Base-by-base conservation (phyloP, 2,329 filamentous ascomycete species). In the Pestalotiopsis fici region DNA sequence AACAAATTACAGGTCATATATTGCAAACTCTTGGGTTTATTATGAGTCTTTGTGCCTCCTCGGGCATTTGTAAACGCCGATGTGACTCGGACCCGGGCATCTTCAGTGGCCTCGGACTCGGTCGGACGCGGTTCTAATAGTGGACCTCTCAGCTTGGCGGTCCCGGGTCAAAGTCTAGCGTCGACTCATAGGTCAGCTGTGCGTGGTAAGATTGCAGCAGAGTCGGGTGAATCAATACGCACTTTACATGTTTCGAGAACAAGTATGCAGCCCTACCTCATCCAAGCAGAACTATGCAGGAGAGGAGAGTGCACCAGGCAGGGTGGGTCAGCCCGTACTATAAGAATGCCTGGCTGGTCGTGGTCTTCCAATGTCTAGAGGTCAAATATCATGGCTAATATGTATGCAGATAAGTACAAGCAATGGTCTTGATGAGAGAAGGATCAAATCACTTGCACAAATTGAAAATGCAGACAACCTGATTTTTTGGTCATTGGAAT, bases 111-210 rank as follows among this genome's bases (percentile, higher is more conserved):
- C 28, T 60, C 57, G 57, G 57, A 21, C 28, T 39, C 57, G 57
- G 57, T 50, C 43, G 43, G 43, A 50, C 15, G 43, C 43, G 57
- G n/a, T 3, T 60, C 15, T 13, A 35, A 7, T 18, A 31, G 55
- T 57, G 55, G 55, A 9, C 12, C 28, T 60, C 13, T 60, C 28
- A 59, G 27, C 57, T 31, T 18, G 4, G 28, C 13, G 27, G 28
- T 39, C 15, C 31, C 57, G 57, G 31, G 31, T 18, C 9, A 60
- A 60, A 35, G 57, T 60, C 57, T 60, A 60, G 57, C 28, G 57
- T 60, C 57, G 57, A 60, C 57, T 60, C 57, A 60, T 39, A 60
- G n/a, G 57, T 50, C 43, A 50, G 43, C 43, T 50, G 43, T 7
- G 18, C 13, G n/a, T 11, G n/a, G 43, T 50, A 50, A 50, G 57